Evolutionary conservation across 23 red algal species (phyloP).

Genomic region (Chondrus crispus): DNA sequence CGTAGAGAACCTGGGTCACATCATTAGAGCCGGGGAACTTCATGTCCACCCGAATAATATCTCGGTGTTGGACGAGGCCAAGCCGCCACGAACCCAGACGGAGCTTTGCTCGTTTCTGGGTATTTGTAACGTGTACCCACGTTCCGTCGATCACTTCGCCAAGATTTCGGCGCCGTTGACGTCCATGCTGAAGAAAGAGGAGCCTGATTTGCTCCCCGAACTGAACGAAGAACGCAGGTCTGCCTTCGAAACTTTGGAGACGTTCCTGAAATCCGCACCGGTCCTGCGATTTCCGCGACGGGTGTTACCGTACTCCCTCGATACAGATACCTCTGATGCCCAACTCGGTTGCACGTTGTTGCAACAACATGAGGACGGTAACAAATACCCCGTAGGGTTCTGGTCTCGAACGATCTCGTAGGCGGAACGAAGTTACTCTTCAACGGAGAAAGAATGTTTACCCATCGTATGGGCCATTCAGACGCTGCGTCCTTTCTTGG

Average conservation of each 20-base stretch:
- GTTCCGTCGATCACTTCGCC: neutral
- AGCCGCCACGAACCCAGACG: neutral
- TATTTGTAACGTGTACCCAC: neutral
- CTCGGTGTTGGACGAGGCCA: neutral
- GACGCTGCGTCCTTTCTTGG: neutral
- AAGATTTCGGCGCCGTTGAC: neutral
- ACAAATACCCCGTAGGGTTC: constrained; percentile 26
- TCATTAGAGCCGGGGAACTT: too few species aligned
- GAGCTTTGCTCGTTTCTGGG: neutral
- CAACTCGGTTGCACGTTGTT: neutral
- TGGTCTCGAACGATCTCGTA: neutral
- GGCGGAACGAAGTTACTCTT: constrained; percentile 13
- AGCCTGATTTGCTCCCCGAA: neutral
- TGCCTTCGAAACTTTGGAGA: neutral
- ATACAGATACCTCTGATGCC: neutral
- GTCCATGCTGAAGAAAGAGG: neutral
- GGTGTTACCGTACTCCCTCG: neutral
- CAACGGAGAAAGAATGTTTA: constrained; percentile 10
- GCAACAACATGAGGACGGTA: neutral
- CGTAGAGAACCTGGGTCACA: too few species aligned
- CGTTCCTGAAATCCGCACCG: neutral
- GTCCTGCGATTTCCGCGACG: neutral
- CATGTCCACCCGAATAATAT: too few species aligned
- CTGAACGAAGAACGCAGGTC: neutral
- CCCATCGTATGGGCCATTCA: constrained; percentile 7